Evolutionary conservation across 176 grass and related monocot species (phyloP).

Genomic region (Oryza nivara): DNA sequence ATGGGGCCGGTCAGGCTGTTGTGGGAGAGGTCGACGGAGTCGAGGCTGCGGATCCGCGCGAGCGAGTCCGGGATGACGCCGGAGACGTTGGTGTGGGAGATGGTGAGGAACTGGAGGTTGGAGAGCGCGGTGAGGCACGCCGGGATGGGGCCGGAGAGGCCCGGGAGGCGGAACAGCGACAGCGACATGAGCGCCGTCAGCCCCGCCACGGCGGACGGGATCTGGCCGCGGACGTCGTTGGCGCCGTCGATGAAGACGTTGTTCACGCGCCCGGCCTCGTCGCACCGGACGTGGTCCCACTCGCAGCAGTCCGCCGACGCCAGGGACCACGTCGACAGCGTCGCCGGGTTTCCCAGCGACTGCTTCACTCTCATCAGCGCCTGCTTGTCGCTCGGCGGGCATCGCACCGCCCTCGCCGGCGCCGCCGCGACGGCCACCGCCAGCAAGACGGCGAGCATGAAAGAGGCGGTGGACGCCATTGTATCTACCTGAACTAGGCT

Average conservation of each 20-base stretch:
- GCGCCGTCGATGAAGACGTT: constrained; percentile 65
- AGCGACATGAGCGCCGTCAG: constrained; percentile 63
- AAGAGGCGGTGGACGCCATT: constrained; percentile 24
- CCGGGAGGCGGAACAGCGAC: constrained; percentile 50
- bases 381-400: constrained; percentile 50
- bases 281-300: constrained; percentile 72
- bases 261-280: constrained; percentile 61
- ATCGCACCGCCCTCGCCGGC: constrained; percentile 7
- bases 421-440: not conserved
- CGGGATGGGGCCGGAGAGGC: constrained; percentile 65
- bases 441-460: not conserved
- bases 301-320: constrained; percentile 49
- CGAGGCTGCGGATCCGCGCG: constrained; percentile 43
- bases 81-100: constrained; percentile 65
- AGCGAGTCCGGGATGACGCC: constrained; percentile 64
- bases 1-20: constrained; percentile 60
- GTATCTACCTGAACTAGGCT: not conserved
- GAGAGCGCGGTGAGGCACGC: constrained; percentile 54
- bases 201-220: constrained; percentile 54
- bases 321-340: constrained; percentile 53
- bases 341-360: constrained; percentile 54
- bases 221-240: constrained; percentile 44
- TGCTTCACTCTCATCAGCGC: constrained; percentile 66
- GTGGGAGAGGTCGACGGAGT: constrained; percentile 56
- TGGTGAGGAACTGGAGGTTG: constrained; percentile 60